Evolutionary conservation across 768 basidiomycete species (phyloP).

Genomic region (Trametes gibbosa): DNA sequence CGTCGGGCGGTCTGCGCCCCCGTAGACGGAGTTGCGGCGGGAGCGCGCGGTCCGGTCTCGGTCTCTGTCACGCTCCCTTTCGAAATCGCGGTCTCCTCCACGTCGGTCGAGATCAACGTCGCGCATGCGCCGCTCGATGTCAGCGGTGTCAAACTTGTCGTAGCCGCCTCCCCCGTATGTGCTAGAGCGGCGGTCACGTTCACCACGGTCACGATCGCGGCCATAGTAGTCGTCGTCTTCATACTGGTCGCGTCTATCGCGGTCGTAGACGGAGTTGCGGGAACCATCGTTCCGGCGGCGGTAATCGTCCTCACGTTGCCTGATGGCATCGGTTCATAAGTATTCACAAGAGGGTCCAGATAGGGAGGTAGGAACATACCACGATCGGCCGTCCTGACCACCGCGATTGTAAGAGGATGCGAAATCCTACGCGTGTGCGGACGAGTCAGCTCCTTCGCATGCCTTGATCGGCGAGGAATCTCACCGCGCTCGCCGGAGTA

Average conservation of each 20-base stretch:
- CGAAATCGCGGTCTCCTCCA: conserved; percentile 19
- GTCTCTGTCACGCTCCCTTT: conserved; percentile 17
- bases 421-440: conserved; percentile 45
- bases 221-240: conserved; percentile 21
- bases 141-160: conserved; percentile 25
- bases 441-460: too few species aligned
- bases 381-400: neutral
- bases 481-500: conserved; percentile 54
- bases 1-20: conserved; percentile 15
- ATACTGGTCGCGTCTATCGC: conserved; percentile 29
- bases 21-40: conserved; percentile 21
- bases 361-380: neutral
- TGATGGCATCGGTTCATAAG: conserved; percentile 1
- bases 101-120: conserved; percentile 24
- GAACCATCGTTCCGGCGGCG: conserved; percentile 51
- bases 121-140: conserved; percentile 40
- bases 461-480: conserved; percentile 14
- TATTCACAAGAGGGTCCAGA: neutral
- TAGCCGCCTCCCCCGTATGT: conserved; percentile 22
- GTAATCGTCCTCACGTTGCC: conserved; percentile 37
- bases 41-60: conserved; percentile 18
- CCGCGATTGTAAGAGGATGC: conserved; percentile 48
- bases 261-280: conserved; percentile 2
- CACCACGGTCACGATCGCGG: conserved; percentile 38
- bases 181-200: conserved; percentile 16